Percentiles rank a stretch among this genome's conserved stretches.
phyloP scores from a whole-genome alignment of 495 filamentous ascomycete genomes.

The Parathielavia hyrcaniae region DNA sequence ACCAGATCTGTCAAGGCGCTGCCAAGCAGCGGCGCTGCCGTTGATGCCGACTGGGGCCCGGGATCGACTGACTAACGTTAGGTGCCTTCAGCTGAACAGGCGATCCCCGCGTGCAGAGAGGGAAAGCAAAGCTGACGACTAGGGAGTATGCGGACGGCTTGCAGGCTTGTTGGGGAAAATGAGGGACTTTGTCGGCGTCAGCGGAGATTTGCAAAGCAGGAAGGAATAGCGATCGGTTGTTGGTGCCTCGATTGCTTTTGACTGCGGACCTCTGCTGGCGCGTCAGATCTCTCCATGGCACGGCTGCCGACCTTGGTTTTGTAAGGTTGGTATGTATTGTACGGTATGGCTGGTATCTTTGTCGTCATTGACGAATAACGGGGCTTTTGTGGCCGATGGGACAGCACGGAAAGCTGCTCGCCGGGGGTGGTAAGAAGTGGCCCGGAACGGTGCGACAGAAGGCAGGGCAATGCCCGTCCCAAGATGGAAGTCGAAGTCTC shows the following conservation, averaged over 20 bases:
- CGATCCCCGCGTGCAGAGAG: constrained; percentile 1
- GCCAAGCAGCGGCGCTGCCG: constrained; percentile 20
- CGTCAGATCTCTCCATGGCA: constrained; percentile 5
- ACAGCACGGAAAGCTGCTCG: constrained; percentile 9
- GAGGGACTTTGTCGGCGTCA: constrained; percentile 10
- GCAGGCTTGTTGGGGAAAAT: constrained; percentile 14
- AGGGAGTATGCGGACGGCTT: background rate
- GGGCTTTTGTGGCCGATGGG: constrained; percentile 15
- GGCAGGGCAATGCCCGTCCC: too few species aligned
- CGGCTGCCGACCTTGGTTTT: constrained; percentile 1
- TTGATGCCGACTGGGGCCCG: constrained; percentile 8
- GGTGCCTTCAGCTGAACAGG: constrained; percentile 8
- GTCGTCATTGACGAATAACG: constrained; percentile 20
- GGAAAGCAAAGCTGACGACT: constrained; percentile 7
- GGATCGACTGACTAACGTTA: constrained; percentile 6
- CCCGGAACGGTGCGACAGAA: constrained; percentile 18
- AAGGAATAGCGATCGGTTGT: constrained; percentile 12
- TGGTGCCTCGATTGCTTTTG: background rate
- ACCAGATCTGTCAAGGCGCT: constrained; percentile 7
- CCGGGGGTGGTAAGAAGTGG: constrained; percentile 14
- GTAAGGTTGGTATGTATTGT: too few species aligned
- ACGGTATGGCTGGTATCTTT: too few species aligned
- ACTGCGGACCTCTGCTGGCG: background rate
- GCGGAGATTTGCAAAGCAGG: constrained; percentile 9
- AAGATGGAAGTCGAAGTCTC: background rate